Evolutionary conservation across 441 rosid genomes (phyloP).

Genomic region (Dalechampia spathulata): DNA sequence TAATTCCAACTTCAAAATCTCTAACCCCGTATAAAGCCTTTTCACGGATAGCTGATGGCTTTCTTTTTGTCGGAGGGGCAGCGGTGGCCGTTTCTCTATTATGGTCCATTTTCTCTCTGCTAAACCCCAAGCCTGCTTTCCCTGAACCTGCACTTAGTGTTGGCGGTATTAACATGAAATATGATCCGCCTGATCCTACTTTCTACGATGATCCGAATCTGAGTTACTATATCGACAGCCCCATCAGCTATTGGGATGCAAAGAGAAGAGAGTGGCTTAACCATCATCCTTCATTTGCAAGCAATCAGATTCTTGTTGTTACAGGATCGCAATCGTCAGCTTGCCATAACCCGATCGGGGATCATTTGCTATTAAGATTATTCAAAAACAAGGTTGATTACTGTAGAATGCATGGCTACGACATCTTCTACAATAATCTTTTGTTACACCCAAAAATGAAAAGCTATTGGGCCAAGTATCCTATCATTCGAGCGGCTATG

Average conservation of each 20-base stretch:
- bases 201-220: conserved; percentile 69
- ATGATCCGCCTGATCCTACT: conserved; percentile 41
- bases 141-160: background rate
- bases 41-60: background rate
- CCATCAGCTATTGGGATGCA: conserved; percentile 56
- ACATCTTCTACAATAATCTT: conserved; percentile 66
- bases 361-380: conserved; percentile 54
- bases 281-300: conserved; percentile 55
- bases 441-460: conserved; percentile 67
- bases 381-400: conserved; percentile 94
- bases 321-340: conserved; percentile 78
- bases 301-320: conserved; percentile 50
- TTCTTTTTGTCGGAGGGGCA: conserved; percentile 4
- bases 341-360: conserved; percentile 71
- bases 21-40: background rate
- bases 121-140: background rate
- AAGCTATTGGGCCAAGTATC: conserved; percentile 73
- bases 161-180: background rate
- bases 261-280: conserved; percentile 62
- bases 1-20: background rate
- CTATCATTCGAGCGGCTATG: conserved; percentile 69
- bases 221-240: conserved; percentile 43
- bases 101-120: background rate
- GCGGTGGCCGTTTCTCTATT: background rate
- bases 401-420: conserved; percentile 66